Evolutionary conservation across 2,329 filamentous ascomycete genomes (phyloP), one percentile per base, ranked within the genome.

Genomic region (Calonectria pseudoturangicola): DNA sequence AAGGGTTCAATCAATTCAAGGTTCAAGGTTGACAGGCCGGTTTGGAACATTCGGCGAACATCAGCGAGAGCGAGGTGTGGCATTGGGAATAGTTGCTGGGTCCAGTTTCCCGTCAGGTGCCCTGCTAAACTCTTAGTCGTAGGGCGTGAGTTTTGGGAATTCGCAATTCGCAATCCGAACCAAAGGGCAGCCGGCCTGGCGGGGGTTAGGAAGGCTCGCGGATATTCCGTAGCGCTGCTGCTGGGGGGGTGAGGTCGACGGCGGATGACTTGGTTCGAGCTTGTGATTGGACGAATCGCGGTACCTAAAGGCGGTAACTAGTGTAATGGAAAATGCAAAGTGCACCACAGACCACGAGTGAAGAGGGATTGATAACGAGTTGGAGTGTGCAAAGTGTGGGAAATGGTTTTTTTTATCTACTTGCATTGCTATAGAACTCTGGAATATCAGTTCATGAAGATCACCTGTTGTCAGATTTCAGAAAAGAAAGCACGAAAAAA

Each of bases 381-480:
- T 41, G 28, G 39, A 67, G 33, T 21, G 51, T 58, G 65, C 41
- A 16, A 51, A 67, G n/a, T n/a, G 27, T 21, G 21, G 41, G 51
- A 60, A 68, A 60, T 50, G 9, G 60, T 56, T 39, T 47, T 51
- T 66, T 36, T 30, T 43, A 39, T 45, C 8, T 9, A 9, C 6
- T 27, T 50, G 16, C 8, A 33, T 33, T n/a, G 27, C 18, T 21
- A 10, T 33, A 3, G 7, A 33, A 18, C 30, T 54, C 48, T 54
- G 15, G 7, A 58, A 39, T 28, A 39, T 67, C 65, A 60, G 30
- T 48, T 60, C 51, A 60, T 47, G 18, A 48, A 30, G 36, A 39
- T 67, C 65, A 67, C 50, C 36, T 67, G 65, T 67, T 67, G 6
- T 47, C 30, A 45, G 51, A 36, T 56, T 51, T 51, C 25, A 36